Evolutionary conservation across 2,329 filamentous ascomycete genomes (phyloP), one percentile per base, ranked within the genome.

Genomic region (Mycosphaerella sp.): DNA sequence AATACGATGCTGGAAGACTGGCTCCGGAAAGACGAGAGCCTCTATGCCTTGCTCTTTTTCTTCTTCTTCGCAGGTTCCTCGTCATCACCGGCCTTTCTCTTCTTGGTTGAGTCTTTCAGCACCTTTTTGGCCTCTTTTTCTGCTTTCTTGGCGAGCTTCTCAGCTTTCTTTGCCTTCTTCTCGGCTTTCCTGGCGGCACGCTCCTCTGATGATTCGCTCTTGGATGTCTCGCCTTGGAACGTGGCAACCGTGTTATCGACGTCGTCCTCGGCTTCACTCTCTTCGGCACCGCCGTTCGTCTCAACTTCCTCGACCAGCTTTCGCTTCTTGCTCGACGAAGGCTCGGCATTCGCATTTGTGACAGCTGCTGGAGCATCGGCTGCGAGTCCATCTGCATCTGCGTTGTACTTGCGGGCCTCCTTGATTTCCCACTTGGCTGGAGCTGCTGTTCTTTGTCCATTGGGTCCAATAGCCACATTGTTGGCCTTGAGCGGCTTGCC

Each of bases 331-430:
- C 73, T 55, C 16, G 59, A 71, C 63, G 46, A 68, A 61, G 68
- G 70, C 68, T 41, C 50, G 70, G 72, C 71, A 73, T 78, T 62
- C 72, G 73, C 71, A 74, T 78, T 77, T 35, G 74, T 71, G 49
- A 66, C 67, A 21, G 71, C 77, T 35, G 84, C 78, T 12, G 80
- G 77, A 60, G 85, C 84, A 62, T 87, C 80, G 42, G 80, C 81
- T 54, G 77, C 77, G 44, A 96, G 75, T 57, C 89, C 91, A 71
- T 98, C 93, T 48, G 89, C 93, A 67, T 97, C 90, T 43, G 82
- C 79, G 71, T 97, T 97, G 79, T 98, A 98, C 72, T 91, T 93
- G 67, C 88, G 81, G 9, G 87, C 86, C 71, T 96, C 89, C 74
- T 94, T 95, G 65, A 98, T 78, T 58, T 90, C 87, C 79, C 88